These are phyloP conservation scores for Sarocladium kiliense DNA, from an alignment of 2,329 filamentous ascomycete genomes.

Conservation along the genomic window DNA sequence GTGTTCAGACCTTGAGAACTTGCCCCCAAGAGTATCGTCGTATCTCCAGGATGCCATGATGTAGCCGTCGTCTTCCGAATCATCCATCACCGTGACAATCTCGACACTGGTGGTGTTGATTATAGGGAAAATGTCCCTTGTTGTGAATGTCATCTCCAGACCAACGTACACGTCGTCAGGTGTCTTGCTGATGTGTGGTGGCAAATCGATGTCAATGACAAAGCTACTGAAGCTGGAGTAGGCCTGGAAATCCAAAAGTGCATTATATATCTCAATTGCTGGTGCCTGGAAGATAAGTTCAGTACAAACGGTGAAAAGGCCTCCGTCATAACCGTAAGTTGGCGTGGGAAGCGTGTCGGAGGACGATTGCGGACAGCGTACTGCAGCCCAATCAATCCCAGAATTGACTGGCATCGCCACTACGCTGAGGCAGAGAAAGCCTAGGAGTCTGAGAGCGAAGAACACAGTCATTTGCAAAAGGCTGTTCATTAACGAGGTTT, in stretches of 20 bases:
- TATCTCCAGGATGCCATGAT: constrained; percentile 11
- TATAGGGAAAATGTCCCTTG: constrained; percentile 10
- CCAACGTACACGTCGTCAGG: constrained; percentile 12
- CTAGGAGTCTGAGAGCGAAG: too few species aligned
- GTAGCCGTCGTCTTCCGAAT: constrained; percentile 5
- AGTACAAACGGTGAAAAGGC: constrained; percentile 13
- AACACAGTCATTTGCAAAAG: too few species aligned
- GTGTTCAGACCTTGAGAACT: constrained; percentile 11
- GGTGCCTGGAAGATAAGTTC: constrained; percentile 25
- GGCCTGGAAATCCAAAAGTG: constrained; percentile 26
- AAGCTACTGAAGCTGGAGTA: constrained; percentile 26
- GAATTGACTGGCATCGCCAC: not conserved
- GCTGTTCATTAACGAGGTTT: too few species aligned
- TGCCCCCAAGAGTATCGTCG: constrained; percentile 9
- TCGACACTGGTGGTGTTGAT: constrained; percentile 11
- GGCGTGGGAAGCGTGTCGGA: constrained; percentile 10
- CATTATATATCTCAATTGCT: constrained; percentile 19
- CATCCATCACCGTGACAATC: constrained; percentile 11
- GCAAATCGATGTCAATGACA: constrained; percentile 9
- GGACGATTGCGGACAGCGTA: constrained; percentile 7
- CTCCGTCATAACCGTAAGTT: constrained; percentile 10
- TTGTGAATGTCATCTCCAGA: constrained; percentile 10
- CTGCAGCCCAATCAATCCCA: constrained; percentile 11
- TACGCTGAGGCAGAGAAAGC: not conserved
- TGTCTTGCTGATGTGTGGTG: constrained; percentile 8